A percentile compares a stretch with the other conserved stretches of the same genome.
These are phyloP conservation scores for Ganoderma boninense DNA, from an alignment of 1,284 basidiomycete species.

Conservation along the genomic window DNA sequence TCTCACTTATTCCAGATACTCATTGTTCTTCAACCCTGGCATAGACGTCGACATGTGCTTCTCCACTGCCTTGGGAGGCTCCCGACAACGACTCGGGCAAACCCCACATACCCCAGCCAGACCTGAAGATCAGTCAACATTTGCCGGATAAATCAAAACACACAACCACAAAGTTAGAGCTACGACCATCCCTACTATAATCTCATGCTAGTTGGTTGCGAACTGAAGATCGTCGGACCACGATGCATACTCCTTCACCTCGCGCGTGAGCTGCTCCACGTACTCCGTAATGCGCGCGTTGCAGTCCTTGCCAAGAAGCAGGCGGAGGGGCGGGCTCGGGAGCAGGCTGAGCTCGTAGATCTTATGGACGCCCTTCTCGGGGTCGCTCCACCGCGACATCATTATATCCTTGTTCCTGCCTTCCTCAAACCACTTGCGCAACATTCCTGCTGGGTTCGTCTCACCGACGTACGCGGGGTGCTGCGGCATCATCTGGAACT, in stretches of 20 bases:
- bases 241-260: conserved; percentile 32
- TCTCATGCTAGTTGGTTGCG: background rate
- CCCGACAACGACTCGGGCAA: no score
- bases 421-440: conserved; percentile 1
- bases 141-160: background rate
- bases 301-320: conserved; percentile 37
- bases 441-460: background rate
- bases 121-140: no score
- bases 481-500: conserved; percentile 8
- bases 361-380: conserved; percentile 15
- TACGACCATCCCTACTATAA: background rate
- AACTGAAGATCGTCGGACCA: conserved; percentile 39
- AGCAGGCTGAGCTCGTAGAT: conserved; percentile 2
- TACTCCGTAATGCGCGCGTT: conserved; percentile 27
- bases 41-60: no score
- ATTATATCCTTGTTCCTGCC: background rate
- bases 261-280: conserved; percentile 27
- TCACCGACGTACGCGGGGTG: conserved; percentile 29
- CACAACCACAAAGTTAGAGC: background rate
- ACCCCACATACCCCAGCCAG: no score
- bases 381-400: conserved; percentile 4
- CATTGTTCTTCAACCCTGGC: no score
- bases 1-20: no score
- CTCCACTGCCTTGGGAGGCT: no score
- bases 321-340: conserved; percentile 35